Base-by-base conservation (phyloP, 352 stramenopile genomes). In the Sclerospora graminicola region DNA sequence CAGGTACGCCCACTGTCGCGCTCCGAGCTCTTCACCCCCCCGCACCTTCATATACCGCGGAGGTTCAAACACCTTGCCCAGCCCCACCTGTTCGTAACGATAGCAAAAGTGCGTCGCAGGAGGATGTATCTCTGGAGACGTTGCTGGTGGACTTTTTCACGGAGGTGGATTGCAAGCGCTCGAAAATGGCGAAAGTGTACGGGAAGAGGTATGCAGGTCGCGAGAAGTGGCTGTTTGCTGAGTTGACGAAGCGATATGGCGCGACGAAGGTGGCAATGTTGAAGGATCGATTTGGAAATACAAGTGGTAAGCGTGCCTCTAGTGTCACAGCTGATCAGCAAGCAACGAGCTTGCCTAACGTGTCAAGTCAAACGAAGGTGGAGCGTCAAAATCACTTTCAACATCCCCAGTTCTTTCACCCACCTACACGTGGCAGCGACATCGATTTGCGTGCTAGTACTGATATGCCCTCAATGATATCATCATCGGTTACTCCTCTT, bases 111-210 rank as follows among this genome's bases (percentile, higher is more conserved):
- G 19, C 19, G 1, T 14, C 42, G 14, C 1, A 15, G 8, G 38
- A 66, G 26, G 32, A 38, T 47, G 54, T 57, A 0, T 63, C 60
- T 4, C 48, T 89, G 13, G 63, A 89, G 43, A 53, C 56, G 18
- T 45, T 82, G n/a, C 34, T 89, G 20, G 32, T 65, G 4, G 60
- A 75, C 11, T 89, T 89, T 40, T 89, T 83, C 39, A 69, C 53
- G 1, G 48, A 69, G 32, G 57, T 81, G 6, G 77, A 89, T 43
- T 70, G 67, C 44, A 65, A 52, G 16, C 77, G 73, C 29, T 15
- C 82, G 23, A 68, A 60, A 11, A 86, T 84, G 71, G 77, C 70
- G 4, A 64, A 70, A 40, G 66, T 70, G 28, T 86, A 87, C 38
- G 57, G 60, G 1, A 79, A 71, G 40, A 51, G 77, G 13, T 89